These are phyloP conservation scores for Vitis rotundifolia DNA, from an alignment of 164 flowering plant species.

Conservation along the genomic window DNA sequence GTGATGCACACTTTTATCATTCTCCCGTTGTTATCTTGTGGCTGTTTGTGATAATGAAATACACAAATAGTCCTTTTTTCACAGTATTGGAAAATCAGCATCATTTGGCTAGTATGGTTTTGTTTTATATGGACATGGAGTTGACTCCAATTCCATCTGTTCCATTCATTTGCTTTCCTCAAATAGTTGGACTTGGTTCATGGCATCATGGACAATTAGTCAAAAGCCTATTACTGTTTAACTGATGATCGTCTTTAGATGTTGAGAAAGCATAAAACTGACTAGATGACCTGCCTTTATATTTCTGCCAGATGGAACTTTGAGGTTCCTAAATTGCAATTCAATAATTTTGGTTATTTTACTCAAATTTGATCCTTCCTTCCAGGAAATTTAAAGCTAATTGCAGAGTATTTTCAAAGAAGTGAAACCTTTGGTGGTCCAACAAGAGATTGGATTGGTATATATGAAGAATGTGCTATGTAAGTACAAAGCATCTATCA, in stretches of 20 bases:
- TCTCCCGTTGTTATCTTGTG: neutral
- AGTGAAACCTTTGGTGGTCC: conserved; percentile 93
- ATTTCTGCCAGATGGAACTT: neutral
- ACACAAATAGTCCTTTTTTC: no score
- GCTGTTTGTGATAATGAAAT: neutral
- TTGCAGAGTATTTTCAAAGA: conserved; percentile 89
- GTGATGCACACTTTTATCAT: conserved; percentile 19
- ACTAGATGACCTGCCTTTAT: no score
- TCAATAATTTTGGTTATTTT: neutral
- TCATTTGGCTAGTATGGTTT: no score
- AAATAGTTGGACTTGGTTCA: no score
- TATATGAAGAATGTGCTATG: conserved; percentile 96
- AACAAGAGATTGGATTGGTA: conserved; percentile 86
- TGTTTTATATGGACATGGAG: no score
- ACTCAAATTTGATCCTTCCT: conserved; percentile 5
- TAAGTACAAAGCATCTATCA: conserved; percentile 36
- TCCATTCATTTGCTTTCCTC: no score
- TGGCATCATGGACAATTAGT: no score
- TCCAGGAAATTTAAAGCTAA: conserved; percentile 83
- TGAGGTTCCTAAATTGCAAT: neutral
- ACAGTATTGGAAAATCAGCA: no score
- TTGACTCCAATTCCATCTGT: no score
- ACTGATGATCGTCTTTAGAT: no score
- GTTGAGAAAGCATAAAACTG: no score
- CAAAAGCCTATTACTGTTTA: no score